Evolutionary conservation across 164 flowering plant species (phyloP).

Genomic region (Platanus orientalis): DNA sequence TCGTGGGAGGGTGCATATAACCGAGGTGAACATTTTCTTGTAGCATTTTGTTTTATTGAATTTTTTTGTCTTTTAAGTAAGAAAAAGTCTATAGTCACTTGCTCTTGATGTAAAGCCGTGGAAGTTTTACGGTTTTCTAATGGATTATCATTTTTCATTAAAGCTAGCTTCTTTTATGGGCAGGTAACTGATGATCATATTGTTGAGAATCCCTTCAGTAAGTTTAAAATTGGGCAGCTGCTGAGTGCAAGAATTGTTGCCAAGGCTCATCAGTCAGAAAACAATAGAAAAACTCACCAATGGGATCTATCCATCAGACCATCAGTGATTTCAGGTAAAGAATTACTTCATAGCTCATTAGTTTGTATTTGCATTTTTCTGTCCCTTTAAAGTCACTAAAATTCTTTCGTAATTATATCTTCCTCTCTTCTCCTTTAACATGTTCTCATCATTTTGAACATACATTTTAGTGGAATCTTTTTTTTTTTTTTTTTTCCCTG

Average conservation of each 20-base stretch:
- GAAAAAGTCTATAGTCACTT: too few species aligned
- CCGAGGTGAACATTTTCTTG: slow-evolving; percentile 54
- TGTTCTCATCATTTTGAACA: too few species aligned
- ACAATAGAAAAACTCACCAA: slow-evolving; percentile 20
- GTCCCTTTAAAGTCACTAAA: too few species aligned
- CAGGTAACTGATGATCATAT: slow-evolving; percentile 52
- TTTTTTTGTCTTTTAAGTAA: not conserved
- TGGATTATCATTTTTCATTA: not conserved
- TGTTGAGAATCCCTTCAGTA: slow-evolving; percentile 52
- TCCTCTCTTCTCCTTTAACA: too few species aligned
- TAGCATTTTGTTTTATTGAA: not conserved
- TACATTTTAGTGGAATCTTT: too few species aligned
- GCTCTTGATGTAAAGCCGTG: not conserved
- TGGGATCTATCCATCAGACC: slow-evolving; percentile 92
- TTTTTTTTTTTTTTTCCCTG: too few species aligned
- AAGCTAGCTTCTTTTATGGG: slow-evolving; percentile 2
- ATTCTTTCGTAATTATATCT: too few species aligned
- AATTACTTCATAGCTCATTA: not conserved
- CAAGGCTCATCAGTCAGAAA: slow-evolving; percentile 33
- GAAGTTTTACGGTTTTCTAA: too few species aligned
- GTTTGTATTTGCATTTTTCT: too few species aligned
- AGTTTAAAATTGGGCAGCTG: slow-evolving; percentile 67
- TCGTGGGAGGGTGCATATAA: slow-evolving; percentile 78
- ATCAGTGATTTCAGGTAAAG: slow-evolving; percentile 49
- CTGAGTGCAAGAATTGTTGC: slow-evolving; percentile 66